These are phyloP conservation scores for Kalanchoe fedtschenkoi DNA, from an alignment of 164 flowering plant species.

Conservation along the genomic window DNA sequence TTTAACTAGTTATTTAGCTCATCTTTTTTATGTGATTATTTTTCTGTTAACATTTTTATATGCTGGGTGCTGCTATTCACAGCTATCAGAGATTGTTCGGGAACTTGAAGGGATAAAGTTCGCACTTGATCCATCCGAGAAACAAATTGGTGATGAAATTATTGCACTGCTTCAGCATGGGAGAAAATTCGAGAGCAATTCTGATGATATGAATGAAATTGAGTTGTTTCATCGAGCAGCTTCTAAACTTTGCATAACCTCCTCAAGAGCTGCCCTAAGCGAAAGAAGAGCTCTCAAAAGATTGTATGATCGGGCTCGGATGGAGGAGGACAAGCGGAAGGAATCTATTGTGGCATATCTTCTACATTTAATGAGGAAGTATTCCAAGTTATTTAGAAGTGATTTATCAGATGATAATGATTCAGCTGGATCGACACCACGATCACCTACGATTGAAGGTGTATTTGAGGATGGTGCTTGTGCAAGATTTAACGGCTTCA, in stretches of 20 bases:
- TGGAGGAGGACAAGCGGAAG: conserved; percentile 89
- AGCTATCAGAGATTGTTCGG: conserved; percentile 67
- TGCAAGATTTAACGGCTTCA: conserved; percentile 28
- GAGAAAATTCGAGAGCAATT: conserved; percentile 40
- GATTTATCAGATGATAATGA: conserved; percentile 89
- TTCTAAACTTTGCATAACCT: conserved; percentile 72
- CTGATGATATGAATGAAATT: conserved; percentile 61
- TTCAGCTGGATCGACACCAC: conserved; percentile 95
- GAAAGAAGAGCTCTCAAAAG: conserved; percentile 93
- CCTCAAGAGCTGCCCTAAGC: conserved; percentile 84
- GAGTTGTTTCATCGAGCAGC: conserved; percentile 93
- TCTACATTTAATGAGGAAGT: conserved; percentile 87
- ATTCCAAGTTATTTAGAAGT: conserved; percentile 82
- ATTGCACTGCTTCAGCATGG: conserved; percentile 86
- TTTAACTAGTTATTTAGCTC: neutral
- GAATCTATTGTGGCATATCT: conserved; percentile 94
- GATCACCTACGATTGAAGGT: conserved; percentile 78
- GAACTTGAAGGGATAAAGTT: conserved; percentile 61
- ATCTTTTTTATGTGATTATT: neutral
- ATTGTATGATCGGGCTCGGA: conserved; percentile 70
- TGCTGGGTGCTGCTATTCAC: conserved; percentile 11
- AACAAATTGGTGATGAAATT: conserved; percentile 89
- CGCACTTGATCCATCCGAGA: conserved; percentile 68
- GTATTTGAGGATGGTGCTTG: conserved; percentile 46
- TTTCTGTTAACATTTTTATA: neutral